Conservation (phyloP, 2,329 filamentous ascomycete genomes). For the Aspergillus fischeri region DNA sequence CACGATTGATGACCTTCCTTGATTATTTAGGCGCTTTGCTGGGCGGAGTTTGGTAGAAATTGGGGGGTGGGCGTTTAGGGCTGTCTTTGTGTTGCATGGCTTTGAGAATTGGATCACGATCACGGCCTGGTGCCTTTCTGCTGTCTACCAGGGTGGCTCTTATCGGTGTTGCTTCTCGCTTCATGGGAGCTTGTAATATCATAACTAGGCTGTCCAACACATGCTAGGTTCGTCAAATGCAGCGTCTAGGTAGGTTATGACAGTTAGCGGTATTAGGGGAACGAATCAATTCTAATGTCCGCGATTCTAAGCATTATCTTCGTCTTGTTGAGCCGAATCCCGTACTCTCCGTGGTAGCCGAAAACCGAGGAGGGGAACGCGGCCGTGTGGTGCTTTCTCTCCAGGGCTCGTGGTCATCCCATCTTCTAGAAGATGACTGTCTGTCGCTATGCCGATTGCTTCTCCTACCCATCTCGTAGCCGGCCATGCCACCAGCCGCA, state of each 20-base stretch:
- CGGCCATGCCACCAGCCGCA: conserved; percentile 38
- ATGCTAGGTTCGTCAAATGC: background rate
- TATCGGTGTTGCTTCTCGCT: background rate
- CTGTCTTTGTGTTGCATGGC: background rate
- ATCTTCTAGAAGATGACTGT: conserved; percentile 12
- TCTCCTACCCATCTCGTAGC: conserved; percentile 39
- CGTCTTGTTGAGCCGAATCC: conserved; percentile 45
- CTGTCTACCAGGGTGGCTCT: background rate
- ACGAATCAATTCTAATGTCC: background rate
- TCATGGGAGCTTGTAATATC: background rate
- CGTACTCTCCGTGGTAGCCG: conserved; percentile 33
- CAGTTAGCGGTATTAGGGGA: background rate
- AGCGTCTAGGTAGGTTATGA: background rate
- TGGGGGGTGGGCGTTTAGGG: conserved; percentile 1
- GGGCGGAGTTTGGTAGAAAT: background rate
- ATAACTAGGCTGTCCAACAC: background rate
- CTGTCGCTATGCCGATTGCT: conserved; percentile 10
- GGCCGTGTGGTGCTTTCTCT: conserved; percentile 33
- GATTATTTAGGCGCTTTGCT: conserved; percentile 3
- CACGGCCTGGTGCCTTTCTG: background rate
- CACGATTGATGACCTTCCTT: conserved; percentile 35
- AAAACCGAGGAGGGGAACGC: conserved; percentile 30
- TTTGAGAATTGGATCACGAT: background rate
- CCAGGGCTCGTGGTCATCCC: conserved; percentile 17
- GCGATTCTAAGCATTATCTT: conserved; percentile 23